Evolutionary conservation across 306 rosid species (phyloP).

Genomic region (Ceratonia siliqua): DNA sequence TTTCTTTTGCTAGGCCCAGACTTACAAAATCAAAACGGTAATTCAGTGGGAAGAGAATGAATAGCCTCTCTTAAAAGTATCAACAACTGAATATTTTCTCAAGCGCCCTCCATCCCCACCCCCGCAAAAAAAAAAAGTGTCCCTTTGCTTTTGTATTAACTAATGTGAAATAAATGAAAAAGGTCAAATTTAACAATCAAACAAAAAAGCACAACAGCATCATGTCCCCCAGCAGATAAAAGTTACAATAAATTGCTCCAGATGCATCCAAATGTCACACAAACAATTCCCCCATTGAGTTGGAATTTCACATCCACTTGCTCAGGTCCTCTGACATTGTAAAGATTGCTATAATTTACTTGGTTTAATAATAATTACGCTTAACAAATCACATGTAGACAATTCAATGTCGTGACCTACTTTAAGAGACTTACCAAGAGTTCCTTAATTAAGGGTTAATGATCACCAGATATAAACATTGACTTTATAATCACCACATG

Average conservation of each 20-base stretch:
- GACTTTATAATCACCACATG: conserved; percentile 11
- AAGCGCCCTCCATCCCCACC: background rate
- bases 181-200: conserved; percentile 19
- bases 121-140: background rate
- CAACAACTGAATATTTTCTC: background rate
- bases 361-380: background rate
- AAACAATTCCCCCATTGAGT: background rate
- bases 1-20: background rate
- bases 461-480: conserved; percentile 18
- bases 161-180: background rate
- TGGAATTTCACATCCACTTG: background rate
- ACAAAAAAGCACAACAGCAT: conserved; percentile 15
- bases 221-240: conserved; percentile 9
- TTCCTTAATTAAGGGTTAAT: conserved; percentile 9
- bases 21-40: background rate
- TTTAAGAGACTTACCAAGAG: background rate
- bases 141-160: conserved; percentile 8
- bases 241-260: background rate
- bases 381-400: background rate
- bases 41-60: background rate
- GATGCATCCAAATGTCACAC: background rate
- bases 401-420: background rate
- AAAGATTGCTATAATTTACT: background rate
- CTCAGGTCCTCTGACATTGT: background rate
- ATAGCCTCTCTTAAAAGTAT: too few species aligned